Evolutionary conservation across 2,329 filamentous ascomycete species (phyloP).

Genomic region (Aureobasidium sp.): DNA sequence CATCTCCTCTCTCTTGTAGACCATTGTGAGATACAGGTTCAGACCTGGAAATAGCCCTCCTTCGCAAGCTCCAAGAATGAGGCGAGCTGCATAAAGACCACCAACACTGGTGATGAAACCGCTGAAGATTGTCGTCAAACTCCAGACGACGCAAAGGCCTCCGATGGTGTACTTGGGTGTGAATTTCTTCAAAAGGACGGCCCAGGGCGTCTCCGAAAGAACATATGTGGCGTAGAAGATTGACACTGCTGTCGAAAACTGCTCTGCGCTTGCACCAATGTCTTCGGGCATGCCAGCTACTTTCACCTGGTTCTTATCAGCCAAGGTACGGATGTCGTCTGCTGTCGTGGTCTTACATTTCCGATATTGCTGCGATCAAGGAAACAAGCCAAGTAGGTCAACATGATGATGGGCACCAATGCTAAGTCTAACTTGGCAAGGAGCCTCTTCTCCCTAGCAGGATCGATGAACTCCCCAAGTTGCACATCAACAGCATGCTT

Average conservation of each 20-base stretch:
- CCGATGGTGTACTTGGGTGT: conserved; percentile 38
- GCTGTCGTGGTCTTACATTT: conserved; percentile 16
- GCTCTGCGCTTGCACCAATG: conserved; percentile 34
- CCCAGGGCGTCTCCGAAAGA: conserved; percentile 42
- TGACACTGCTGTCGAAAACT: conserved; percentile 44
- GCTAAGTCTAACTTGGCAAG: conserved; percentile 43
- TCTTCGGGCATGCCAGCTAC: conserved; percentile 42
- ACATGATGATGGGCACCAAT: conserved; percentile 48
- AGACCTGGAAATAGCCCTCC: conserved; percentile 23
- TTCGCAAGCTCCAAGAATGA: conserved; percentile 24
- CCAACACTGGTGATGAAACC: conserved; percentile 41
- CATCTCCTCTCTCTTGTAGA: conserved; percentile 39
- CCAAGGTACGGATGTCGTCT: too few species aligned
- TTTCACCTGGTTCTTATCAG: conserved; percentile 21
- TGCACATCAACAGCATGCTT: conserved; percentile 2
- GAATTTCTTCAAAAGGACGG: conserved; percentile 43
- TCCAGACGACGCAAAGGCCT: conserved; percentile 40
- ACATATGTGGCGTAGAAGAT: conserved; percentile 50
- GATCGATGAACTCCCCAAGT: conserved; percentile 31
- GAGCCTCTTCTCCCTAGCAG: conserved; percentile 39
- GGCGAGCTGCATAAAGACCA: conserved; percentile 35
- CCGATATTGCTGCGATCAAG: conserved; percentile 51
- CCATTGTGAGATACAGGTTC: conserved; percentile 32
- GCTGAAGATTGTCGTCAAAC: conserved; percentile 42
- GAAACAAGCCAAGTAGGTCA: conserved; percentile 50